A percentile compares a stretch with the other conserved stretches of the same genome.
Evolutionary conservation across 441 rosid species (phyloP).

Genomic region (Euphorbia celastroides): DNA sequence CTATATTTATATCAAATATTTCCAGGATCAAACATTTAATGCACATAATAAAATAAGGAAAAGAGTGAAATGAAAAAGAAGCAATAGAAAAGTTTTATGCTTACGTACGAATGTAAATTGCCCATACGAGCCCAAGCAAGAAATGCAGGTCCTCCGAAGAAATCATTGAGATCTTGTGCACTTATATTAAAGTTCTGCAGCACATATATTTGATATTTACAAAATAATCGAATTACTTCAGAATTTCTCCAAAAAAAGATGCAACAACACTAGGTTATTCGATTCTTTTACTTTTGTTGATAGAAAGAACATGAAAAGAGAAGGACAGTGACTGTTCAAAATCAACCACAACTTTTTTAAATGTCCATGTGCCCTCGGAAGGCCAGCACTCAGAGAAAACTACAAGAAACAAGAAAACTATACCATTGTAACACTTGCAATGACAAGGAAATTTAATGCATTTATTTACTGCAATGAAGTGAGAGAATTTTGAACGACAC

Average conservation of each 20-base stretch:
- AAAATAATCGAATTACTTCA: background rate
- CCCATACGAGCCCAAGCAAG: slow-evolving; percentile 99
- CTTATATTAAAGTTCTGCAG: slow-evolving; percentile 73
- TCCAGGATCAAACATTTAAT: slow-evolving; percentile 8
- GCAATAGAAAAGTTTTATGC: background rate
- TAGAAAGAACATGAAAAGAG: background rate
- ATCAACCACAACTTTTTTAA: background rate
- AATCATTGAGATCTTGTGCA: slow-evolving; percentile 63
- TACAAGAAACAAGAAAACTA: background rate
- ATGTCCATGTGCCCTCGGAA: background rate
- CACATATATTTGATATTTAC: slow-evolving; percentile 13
- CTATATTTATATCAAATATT: slow-evolving; percentile 38
- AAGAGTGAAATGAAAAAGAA: background rate
- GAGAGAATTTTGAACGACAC: background rate
- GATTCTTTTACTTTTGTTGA: background rate
- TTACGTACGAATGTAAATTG: slow-evolving; percentile 80
- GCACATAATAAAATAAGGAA: slow-evolving; percentile 7
- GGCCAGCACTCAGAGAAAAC: background rate
- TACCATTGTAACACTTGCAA: background rate
- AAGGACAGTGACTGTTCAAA: background rate
- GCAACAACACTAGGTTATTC: background rate
- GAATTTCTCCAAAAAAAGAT: background rate
- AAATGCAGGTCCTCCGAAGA: slow-evolving; percentile 97
- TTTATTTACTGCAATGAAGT: background rate
- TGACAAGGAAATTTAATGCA: background rate